Evolutionary conservation across 441 rosid genomes (phyloP), one percentile per base, ranked within the genome.

Genomic region (Brassica balearica): DNA sequence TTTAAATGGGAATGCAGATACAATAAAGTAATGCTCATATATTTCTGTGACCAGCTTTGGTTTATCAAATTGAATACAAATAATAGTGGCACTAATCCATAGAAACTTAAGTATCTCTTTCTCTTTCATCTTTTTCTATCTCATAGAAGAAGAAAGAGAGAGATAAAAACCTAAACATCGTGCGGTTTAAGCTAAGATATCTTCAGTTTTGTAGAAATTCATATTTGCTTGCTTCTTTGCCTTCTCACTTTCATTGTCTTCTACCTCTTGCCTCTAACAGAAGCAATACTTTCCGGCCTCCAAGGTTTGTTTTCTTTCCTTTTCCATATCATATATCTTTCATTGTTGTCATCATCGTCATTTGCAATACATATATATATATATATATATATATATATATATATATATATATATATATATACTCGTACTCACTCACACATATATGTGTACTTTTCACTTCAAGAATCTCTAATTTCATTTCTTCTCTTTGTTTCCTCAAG

Each of bases 141-240:
- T 17, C 68, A 69, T 7, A 75, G 77, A 80, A 72, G 74, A 78
- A 80, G 69, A 63, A 73, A 63, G 38, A 78, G 51, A 62, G 60
- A 81, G 65, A 81, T 36, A 73, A 74, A 80, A 81, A 63, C 67
- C 77, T 73, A 68, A 71, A 82, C 88, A 78, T 74, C 91, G 87
- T 88, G 90, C 88, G 88, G 88, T 85, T 78, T 74, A 89, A 89
- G 90, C 73, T 76, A 83, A 88, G 88, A 77, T 84, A 82, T 87
- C 83, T 73, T 56, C 69, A 75, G 61, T 69, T 51, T 73, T 73
- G 74, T 62, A 69, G 71, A 61, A 19, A 62, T 58, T 71, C 76
- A 75, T 70, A 76, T 38, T 75, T 66, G 72, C 71, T 65, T 66
- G 65, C 76, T 78, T 74, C 76, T 32, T 65, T 74, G 66, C 65